Evolutionary conservation across 176 grass and related monocot genomes (phyloP).

Genomic region (Bolboschoenus planiculmis): DNA sequence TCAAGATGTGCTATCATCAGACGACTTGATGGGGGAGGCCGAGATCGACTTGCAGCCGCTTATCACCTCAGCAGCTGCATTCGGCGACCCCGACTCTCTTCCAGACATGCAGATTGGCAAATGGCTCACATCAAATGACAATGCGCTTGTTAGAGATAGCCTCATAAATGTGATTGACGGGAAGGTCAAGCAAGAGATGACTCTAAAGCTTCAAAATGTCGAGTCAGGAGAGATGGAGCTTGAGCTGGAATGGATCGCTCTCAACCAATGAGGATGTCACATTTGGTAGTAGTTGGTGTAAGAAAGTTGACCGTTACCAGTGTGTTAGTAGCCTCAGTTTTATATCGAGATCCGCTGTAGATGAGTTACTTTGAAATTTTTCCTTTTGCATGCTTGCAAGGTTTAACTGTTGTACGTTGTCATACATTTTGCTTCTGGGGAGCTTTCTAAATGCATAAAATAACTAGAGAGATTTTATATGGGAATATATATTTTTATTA

Average conservation of each 20-base stretch:
- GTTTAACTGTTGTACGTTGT: not conserved
- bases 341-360: not conserved
- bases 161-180: slow-evolving; percentile 38
- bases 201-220: slow-evolving; percentile 54
- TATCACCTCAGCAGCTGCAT: slow-evolving; percentile 48
- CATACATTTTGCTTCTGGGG: not conserved
- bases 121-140: slow-evolving; percentile 58
- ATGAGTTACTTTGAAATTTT: not conserved
- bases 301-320: not conserved
- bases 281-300: not conserved
- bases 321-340: not conserved
- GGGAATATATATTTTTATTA: rapidly evolving
- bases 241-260: slow-evolving; percentile 63
- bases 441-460: not conserved
- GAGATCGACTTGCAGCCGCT: slow-evolving; percentile 66
- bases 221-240: slow-evolving; percentile 58
- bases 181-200: slow-evolving; percentile 54
- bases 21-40: slow-evolving; percentile 70
- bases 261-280: slow-evolving; percentile 32
- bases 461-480: too few species aligned
- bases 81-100: slow-evolving; percentile 42
- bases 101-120: slow-evolving; percentile 63
- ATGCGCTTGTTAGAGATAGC: slow-evolving; percentile 51
- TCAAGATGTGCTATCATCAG: slow-evolving; percentile 48
- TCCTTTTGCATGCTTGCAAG: not conserved